Percentiles rank a stretch among this genome's conserved stretches.
These are phyloP conservation scores for Saccharomycopsis lassenensis DNA, from an alignment of 805 yeast species.

Conservation along the genomic window DNA sequence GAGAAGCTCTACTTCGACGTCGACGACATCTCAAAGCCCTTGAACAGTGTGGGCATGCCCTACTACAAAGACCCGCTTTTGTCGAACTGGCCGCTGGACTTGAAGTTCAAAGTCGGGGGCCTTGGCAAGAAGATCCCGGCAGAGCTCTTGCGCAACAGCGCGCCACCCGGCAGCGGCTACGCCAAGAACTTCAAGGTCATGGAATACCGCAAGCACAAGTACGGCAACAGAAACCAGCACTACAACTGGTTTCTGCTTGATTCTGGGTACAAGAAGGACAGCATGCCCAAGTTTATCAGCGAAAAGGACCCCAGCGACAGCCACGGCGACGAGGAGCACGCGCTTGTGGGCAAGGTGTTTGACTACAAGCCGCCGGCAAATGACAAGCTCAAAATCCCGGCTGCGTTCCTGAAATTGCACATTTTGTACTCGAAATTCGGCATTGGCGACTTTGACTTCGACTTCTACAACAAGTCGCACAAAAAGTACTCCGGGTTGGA, in stretches of 20 bases:
- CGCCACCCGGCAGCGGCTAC: neutral
- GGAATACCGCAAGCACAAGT: conserved; percentile 43
- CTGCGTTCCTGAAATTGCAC: conserved; percentile 62
- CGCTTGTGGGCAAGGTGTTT: conserved; percentile 15
- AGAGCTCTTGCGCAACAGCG: conserved; percentile 26
- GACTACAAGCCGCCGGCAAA: conserved; percentile 9
- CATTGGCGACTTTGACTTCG: conserved; percentile 87
- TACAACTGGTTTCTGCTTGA: conserved; percentile 29
- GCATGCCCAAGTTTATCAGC: conserved; percentile 49
- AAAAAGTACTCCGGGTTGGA: conserved; percentile 79
- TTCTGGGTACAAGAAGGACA: conserved; percentile 24
- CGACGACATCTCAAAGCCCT: conserved; percentile 42
- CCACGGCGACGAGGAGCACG: conserved; percentile 20
- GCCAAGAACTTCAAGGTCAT: neutral
- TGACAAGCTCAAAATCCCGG: conserved; percentile 33
- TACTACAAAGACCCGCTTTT: conserved; percentile 66
- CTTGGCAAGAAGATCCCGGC: conserved; percentile 15
- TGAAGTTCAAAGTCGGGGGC: conserved; percentile 35
- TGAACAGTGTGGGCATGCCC: conserved; percentile 76
- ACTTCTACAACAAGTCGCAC: conserved; percentile 49
- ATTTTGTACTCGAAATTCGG: conserved; percentile 85
- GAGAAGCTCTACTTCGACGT: conserved; percentile 22
- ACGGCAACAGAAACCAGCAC: conserved; percentile 44
- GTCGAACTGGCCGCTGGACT: conserved; percentile 68
- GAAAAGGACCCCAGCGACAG: conserved; percentile 30